Percentiles rank a stretch among this genome's conserved stretches.
phyloP scores from a whole-genome alignment of 768 basidiomycete genomes.

The Lactarius vividus region DNA sequence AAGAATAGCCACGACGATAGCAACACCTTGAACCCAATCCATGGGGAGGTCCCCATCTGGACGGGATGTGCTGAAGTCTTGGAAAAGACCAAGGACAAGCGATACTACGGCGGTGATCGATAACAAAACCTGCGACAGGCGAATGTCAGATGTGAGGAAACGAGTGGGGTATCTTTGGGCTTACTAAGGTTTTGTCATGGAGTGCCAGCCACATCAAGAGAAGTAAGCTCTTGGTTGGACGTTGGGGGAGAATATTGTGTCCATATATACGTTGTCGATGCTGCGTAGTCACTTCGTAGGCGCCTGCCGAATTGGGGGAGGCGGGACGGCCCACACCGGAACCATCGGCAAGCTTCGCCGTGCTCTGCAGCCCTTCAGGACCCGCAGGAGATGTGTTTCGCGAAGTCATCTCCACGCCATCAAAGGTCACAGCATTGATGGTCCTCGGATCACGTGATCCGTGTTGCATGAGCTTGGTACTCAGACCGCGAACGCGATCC shows the following conservation, averaged over 20 bases:
- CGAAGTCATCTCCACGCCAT: too few species aligned
- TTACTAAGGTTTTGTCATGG: slow-evolving; percentile 60
- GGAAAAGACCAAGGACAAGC: slow-evolving; percentile 91
- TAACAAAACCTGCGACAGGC: slow-evolving; percentile 70
- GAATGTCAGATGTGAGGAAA: slow-evolving; percentile 29
- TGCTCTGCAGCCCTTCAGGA: too few species aligned
- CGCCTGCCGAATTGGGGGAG: not conserved
- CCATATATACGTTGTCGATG: slow-evolving; percentile 51
- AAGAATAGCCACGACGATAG: slow-evolving; percentile 69
- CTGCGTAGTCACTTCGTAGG: slow-evolving; percentile 35
- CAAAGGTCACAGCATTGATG: too few species aligned
- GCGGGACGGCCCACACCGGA: not conserved
- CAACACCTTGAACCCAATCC: slow-evolving; percentile 89
- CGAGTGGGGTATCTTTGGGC: slow-evolving; percentile 29
- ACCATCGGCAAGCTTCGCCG: too few species aligned
- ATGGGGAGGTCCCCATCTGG: slow-evolving; percentile 68
- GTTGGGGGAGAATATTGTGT: slow-evolving; percentile 48
- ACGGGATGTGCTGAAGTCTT: slow-evolving; percentile 77
- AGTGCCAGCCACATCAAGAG: slow-evolving; percentile 60
- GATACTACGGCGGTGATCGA: slow-evolving; percentile 83
- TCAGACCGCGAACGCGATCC: slow-evolving; percentile 47
- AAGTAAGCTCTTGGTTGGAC: slow-evolving; percentile 48
- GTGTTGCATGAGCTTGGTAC: not conserved
- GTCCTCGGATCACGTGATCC: not conserved
- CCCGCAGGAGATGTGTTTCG: too few species aligned